Base-by-base conservation (phyloP, 129 eudicot species). In the Solidago caesia region DNA sequence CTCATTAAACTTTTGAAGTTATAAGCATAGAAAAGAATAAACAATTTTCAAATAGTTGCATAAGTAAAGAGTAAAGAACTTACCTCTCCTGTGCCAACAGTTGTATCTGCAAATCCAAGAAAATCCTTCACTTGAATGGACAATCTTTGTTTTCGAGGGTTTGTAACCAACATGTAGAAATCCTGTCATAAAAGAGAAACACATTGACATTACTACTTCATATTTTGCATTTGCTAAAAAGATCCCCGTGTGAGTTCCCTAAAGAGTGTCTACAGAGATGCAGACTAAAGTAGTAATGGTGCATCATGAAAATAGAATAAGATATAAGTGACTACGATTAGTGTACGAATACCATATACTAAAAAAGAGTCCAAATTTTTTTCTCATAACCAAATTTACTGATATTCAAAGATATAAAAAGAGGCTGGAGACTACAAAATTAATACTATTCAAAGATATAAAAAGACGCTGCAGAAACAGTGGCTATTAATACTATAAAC, bases 41-140 rank as follows among this genome's bases (percentile, higher is more conserved):
- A 25, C 42, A 2, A 12, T 65, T 39, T 47, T 10, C 11, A 33
- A 64, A 53, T 10, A 45, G 67, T 26, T 27, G 12, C 68, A 44
- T 44, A 44, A 67, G 48, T 57, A 47, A n/a, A n/a, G n/a, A n/a
- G n/a, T n/a, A n/a, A 62, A 77, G 14, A 58, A 15, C 56, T 72
- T 82, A 94, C 98, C 97, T 90, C 97, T 75, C 84, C 96, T 8
- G 86, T 81, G 57, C 99, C 99, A 48, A 87, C 80, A 57, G 91
- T 75, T 26, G 82, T 56, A 79, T 91, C 86, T 52, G 96, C 76
- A 73, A 94, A 89, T 51, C 99, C 99, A 75, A 94, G 86, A 70
- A 83, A 60, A 80, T 94, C 99, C 67, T 80, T n/a, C n/a, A n/a
- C n/a, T n/a, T n/a, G n/a, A n/a, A n/a, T n/a, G n/a, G n/a, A n/a